These are phyloP conservation scores for Parachaetomium inaequale DNA, from an alignment of 495 filamentous ascomycete species.

Conservation along the genomic window DNA sequence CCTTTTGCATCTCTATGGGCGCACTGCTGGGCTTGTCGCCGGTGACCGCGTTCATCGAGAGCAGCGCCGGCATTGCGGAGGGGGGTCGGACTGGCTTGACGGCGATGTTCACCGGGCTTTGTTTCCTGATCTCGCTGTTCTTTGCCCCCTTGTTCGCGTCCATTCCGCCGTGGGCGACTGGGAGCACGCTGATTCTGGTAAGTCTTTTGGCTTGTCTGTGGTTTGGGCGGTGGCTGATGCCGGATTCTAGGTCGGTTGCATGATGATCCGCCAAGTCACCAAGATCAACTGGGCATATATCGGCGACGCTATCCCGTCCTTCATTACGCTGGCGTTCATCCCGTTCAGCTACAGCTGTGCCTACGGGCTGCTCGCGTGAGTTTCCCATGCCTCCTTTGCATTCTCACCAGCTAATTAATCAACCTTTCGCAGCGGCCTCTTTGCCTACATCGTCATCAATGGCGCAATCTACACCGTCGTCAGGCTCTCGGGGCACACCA, in stretches of 20 bases:
- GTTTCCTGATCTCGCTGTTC: constrained; percentile 76
- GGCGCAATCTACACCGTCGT: constrained; percentile 53
- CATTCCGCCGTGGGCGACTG: constrained; percentile 82
- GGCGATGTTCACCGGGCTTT: constrained; percentile 65
- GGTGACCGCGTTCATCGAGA: constrained; percentile 79
- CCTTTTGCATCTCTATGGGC: constrained; percentile 73
- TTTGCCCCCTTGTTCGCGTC: constrained; percentile 81
- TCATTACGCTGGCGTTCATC: constrained; percentile 75
- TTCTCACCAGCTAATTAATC: constrained; percentile 23
- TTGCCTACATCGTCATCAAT: constrained; percentile 70
- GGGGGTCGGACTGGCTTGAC: constrained; percentile 77
- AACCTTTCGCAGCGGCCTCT: constrained; percentile 52
- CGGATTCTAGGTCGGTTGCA: constrained; percentile 44
- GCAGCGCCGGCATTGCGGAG: constrained; percentile 77
- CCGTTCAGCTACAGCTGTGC: constrained; percentile 79
- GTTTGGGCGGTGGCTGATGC: neutral
- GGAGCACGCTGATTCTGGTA: constrained; percentile 74
- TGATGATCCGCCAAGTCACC: constrained; percentile 56
- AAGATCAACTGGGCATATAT: constrained; percentile 54
- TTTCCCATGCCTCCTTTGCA: neutral
- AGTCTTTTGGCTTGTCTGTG: constrained; percentile 10
- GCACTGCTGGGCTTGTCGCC: constrained; percentile 71
- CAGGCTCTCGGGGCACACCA: constrained; percentile 53
- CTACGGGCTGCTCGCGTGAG: constrained; percentile 70
- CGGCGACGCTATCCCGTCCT: constrained; percentile 72